Evolutionary conservation across 352 stramenopile genomes (phyloP), one percentile per base, ranked within the genome.

Genomic region (Pythium aphanidermatum): DNA sequence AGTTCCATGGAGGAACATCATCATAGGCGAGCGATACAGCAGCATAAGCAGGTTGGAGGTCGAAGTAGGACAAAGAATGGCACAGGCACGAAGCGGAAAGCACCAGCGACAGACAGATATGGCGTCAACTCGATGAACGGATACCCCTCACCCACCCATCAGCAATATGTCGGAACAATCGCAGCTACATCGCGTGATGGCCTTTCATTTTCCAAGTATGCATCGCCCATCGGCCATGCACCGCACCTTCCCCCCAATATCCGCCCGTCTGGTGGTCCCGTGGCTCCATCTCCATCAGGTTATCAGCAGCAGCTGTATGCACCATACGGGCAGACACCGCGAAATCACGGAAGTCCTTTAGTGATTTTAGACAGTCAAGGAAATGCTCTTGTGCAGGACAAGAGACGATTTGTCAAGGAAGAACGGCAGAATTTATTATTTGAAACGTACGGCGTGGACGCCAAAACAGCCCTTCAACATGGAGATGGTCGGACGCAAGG

Each of bases 401-500:
- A 20, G 68, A 70, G 65, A 41, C 55, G 47, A 28, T 59, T 67
- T 40, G 64, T 68, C 1, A 81, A 78, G 24, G 62, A 82, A 32
- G 72, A 81, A 14, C 55, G 65, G 2, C 70, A 85, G 25, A 71
- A 63, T 2, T 54, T 77, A 23, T 54, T 89, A 3, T 80, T 86
- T 31, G 74, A 85, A 23, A 79, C 74, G 4, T 89, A 89, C 36
- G 77, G 74, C 1, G 61, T 89, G 10, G 58, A 66, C 28, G 38
- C 42, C 10, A 57, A 60, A 17, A 46, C 52, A 21, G 25, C 53
- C n/a, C 29, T 62, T 37, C 11, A 51, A 13, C 12, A 32, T 19
- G 23, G 42, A n/a, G 14, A 43, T 17, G 28, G 30, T 36, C 43
- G 57, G 38, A 28, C 36, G 20, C 34, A 64, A 57, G 70, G 72